Conservation (phyloP, 1,284 basidiomycete genomes). For the Wolfiporia cocos region DNA sequence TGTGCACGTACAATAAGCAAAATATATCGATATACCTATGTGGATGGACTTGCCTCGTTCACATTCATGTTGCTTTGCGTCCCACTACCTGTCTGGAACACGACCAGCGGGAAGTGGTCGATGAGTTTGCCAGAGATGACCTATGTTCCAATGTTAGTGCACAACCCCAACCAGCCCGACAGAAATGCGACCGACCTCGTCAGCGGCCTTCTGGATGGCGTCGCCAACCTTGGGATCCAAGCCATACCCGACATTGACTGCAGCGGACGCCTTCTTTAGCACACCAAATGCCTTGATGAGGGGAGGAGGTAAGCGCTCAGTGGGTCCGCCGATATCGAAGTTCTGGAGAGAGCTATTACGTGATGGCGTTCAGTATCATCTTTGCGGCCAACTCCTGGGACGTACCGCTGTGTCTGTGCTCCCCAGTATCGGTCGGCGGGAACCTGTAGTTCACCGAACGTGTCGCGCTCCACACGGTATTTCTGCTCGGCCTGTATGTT, state of each 20-base stretch:
- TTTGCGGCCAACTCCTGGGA: not conserved
- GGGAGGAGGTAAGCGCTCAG: conserved; percentile 90
- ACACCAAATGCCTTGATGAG: conserved; percentile 98
- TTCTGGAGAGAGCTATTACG: conserved; percentile 81
- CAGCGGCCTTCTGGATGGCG: conserved; percentile 91
- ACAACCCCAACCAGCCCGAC: too few relatives aligned
- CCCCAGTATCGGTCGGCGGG: conserved; percentile 98
- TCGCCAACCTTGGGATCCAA: conserved; percentile 86
- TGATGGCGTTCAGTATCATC: not conserved
- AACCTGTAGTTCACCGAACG: conserved; percentile 90
- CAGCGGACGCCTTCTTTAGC: conserved; percentile 94
- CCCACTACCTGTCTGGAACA: conserved; percentile 99
- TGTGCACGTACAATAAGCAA: conserved; percentile 22
- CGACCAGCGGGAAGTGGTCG: conserved; percentile 96
- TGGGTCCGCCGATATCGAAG: conserved; percentile 96
- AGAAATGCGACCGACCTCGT: conserved; percentile 68
- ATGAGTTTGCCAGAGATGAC: conserved; percentile 94
- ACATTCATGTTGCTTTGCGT: conserved; percentile 99
- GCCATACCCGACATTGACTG: conserved; percentile 89
- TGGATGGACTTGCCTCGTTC: conserved; percentile 67
- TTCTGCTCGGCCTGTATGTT: conserved; percentile 35
- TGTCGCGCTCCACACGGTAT: conserved; percentile 74
- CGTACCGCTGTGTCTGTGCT: conserved; percentile 92
- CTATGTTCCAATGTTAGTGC: too few relatives aligned
- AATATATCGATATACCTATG: not conserved